A percentile compares a stretch with the other conserved stretches of the same genome.
phyloP scores from a whole-genome alignment of 345 rosid genomes.

The Citropsis articulata region DNA sequence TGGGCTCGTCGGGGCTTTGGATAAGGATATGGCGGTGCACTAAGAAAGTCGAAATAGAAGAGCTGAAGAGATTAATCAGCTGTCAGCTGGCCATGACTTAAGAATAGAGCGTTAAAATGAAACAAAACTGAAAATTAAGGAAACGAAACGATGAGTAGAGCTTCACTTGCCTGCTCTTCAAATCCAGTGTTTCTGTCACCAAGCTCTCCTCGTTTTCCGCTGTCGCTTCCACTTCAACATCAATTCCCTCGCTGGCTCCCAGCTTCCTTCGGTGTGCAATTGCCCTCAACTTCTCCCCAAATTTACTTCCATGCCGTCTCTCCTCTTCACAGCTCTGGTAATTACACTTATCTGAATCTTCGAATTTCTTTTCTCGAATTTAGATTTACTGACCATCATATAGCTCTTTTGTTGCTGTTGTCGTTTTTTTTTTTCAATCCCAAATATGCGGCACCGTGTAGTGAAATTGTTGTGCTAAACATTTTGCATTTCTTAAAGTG shows the following conservation, averaged over 20 bases:
- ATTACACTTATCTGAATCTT: neutral
- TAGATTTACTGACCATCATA: neutral
- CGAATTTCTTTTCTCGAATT: neutral
- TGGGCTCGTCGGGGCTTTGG: no score
- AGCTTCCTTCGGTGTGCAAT: conserved; percentile 22
- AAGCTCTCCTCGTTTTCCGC: conserved; percentile 1
- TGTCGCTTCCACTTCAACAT: conserved; percentile 5
- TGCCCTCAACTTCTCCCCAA: conserved; percentile 23
- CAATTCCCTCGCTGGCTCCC: conserved; percentile 15
- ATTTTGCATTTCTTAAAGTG: neutral
- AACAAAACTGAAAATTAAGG: no score
- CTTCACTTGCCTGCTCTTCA: conserved; percentile 44
- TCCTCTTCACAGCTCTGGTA: conserved; percentile 43
- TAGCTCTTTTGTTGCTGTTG: no score
- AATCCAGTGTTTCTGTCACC: conserved; percentile 30
- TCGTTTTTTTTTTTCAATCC: no score
- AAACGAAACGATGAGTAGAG: conserved; percentile 33
- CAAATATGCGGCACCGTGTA: neutral
- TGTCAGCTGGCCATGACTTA: no score
- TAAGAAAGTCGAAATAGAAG: no score
- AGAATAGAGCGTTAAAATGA: no score
- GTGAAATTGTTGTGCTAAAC: neutral
- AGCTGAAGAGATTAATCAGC: no score
- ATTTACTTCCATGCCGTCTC: conserved; percentile 21
- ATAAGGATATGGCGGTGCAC: no score